Evolutionary conservation across 129 eudicot species (phyloP), one percentile per base, ranked within the genome.

Genomic region (Helichrysum umbraculigerum): DNA sequence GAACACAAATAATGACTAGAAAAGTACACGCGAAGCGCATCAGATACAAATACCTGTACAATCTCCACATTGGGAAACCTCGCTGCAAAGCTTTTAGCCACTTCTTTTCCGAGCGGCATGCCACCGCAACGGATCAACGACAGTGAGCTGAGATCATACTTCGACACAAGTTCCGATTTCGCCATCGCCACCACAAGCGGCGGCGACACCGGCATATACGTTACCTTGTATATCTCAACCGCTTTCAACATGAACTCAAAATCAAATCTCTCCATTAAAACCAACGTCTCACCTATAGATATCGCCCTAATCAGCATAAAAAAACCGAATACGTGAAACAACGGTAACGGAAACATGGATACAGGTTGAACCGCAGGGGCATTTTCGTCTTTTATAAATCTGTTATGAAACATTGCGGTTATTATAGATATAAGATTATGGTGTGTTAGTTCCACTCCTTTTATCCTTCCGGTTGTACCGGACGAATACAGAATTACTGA

Each of bases 241-340:
- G 93, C 85, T 80, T 70, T 81, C 84, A 93, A 75, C 98, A 90
- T 87, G 47, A 72, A 80, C 61, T 81, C 89, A 32, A 93, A 90
- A 80, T 90, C 96, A 77, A 93, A 93, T 66, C 83, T 88, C 81
- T 70, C 93, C 96, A 88, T 82, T 60, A 90, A 8, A 25, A 93
- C 96, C 29, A 87, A 41, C 50, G 87, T 84, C 72, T 93, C 98
- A 21, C 97, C 96, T 32, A 87, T 0, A 33, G 90, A 67, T 10
- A 81, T 81, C 30, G 90, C 86, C 84, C 96, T 86, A 1, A 94
- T 80, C 72, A 94, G 70, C 92, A 91, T 82, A 52, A 83, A 91
- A 19, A 94, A 91, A 3, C 99, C 99, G 47, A 89, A 91, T 1
- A 94, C 97, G 73, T 94, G 99, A 82, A 94, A 94, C 73, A 94